Base-by-base conservation (phyloP, 352 stramenopile species). In the Pythium pyrilobum region DNA sequence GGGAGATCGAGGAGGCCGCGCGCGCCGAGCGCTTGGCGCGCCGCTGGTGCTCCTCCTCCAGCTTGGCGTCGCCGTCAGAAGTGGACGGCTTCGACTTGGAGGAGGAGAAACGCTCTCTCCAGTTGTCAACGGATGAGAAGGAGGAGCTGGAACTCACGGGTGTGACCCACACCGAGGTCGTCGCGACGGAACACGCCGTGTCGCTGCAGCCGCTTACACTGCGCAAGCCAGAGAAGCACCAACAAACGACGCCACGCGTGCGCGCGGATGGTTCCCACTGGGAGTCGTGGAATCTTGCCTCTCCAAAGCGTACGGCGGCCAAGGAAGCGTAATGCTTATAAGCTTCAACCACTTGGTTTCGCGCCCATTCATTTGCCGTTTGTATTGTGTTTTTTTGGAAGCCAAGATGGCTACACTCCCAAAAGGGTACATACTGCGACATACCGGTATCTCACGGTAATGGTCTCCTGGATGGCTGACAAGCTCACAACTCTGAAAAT, bases 1-100 rank as follows among this genome's bases (percentile, higher is more conserved):
- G 59, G 12, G 73, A 84, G 36, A 59, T 67, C 24, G 53, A 65
- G 15, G 43, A 61, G 25, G 39, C 62, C 9, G 12, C n/a, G 9
- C 50, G 55, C 13, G 21, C 44, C 8, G 28, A 52, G 52, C 62
- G 62, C 43, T 50, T 71, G 13, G 12, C 46, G 44, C 42, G 49
- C 44, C 25, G 69, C 44, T 36, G 51, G 24, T 47, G 33, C 3
- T 63, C 42, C 5, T 38, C 18, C 10, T 57, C 49, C 3, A 44
- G 31, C 11, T 21, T 50, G 12, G 13, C 39, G 3, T 46, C 57
- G 20, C 39, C 36, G 16, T 24, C 16, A 56, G 34, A 3, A 25
- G 11, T 24, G 36, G 29, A 51, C 12, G 32, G 41, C 2, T 38
- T 44, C 5, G 46, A 61, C 20, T 33, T 57, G 0, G 58, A 67